Base-by-base conservation (phyloP, 2,329 filamentous ascomycete species). In the Teratosphaeria gauchensis region DNA sequence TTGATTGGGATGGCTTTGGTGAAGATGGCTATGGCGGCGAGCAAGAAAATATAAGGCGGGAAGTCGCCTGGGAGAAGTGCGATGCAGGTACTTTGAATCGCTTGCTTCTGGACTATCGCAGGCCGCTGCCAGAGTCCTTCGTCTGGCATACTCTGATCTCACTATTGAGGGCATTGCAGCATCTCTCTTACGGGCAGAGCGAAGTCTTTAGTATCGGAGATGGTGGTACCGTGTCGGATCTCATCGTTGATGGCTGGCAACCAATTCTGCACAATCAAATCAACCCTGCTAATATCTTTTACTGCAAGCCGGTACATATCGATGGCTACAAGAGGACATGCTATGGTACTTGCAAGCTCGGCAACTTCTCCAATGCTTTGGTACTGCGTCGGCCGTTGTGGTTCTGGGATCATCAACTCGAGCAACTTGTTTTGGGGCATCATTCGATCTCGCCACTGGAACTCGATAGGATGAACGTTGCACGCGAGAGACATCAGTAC, bases 191-290 rank as follows among this genome's bases (percentile, higher is more conserved):
- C 42, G 42, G 42, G 16, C 42, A 48, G n/a, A 48, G 42, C 42
- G n/a, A 48, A 9, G n/a, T 48, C 16, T 48, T n/a, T 19, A 8
- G 19, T 6, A 19, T 21, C 11, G 19, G 19, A n/a, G 14, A 21
- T 24, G 51, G 42, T 53, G 55, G 55, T 19, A 33, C 24, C 3
- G 24, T 28, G 5, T 33, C 53, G 2, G 31, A 38, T 14, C 30
- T 33, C 31, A 42, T 19, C 12, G 21, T 24, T n/a, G 33, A 48
- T 12, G 55, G 55, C n/a, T 57, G 55, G 55, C 30, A 35, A 35
- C 48, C 55, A n/a, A 57, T 57, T 33, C 11, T 35, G 30, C 55
- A 57, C 55, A 57, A 57, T 33, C 32, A 31, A 12, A 57, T 57
- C 30, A 51, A 52, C 21, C 55, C 55, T 1, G 55, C 48, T 11